Evolutionary conservation across 108 stramenopile genomes (phyloP).

Genomic region (Nannochloropsis gaditana): DNA sequence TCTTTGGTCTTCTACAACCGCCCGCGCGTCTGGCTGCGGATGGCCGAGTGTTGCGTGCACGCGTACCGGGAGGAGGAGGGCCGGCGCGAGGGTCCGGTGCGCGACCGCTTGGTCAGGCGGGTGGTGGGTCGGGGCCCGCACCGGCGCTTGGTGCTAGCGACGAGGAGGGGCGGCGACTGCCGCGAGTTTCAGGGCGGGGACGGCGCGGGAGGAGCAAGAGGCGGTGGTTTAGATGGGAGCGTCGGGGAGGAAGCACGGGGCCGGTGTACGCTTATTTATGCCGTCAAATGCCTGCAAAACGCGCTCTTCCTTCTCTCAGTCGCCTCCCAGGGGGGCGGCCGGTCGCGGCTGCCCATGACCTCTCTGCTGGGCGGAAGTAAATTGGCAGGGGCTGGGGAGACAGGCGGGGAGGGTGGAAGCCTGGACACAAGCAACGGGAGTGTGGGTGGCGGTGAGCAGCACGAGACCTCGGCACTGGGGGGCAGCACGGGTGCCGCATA

Average conservation of each 20-base stretch:
- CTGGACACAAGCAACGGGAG: neutral
- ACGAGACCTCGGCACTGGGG: neutral
- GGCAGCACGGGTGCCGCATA: neutral
- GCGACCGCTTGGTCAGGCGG: slow-evolving; percentile 18
- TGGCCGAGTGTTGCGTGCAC: slow-evolving; percentile 42
- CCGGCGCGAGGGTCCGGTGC: neutral
- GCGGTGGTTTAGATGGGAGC: neutral
- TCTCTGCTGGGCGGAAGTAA: neutral
- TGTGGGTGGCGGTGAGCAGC: neutral
- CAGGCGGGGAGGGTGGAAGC: neutral
- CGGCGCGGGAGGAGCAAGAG: neutral
- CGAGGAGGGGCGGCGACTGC: neutral
- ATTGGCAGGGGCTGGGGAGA: neutral
- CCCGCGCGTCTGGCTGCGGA: slow-evolving; percentile 40
- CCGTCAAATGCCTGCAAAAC: slow-evolving; percentile 13
- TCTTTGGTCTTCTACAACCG: slow-evolving; percentile 45
- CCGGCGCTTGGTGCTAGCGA: neutral
- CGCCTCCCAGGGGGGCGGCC: neutral
- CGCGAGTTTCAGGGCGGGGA: neutral
- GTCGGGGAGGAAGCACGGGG: neutral
- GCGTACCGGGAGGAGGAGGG: slow-evolving; percentile 20
- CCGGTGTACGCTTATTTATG: neutral
- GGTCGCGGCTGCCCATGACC: neutral
- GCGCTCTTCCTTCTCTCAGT: neutral
- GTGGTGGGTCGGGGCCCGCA: neutral